These are phyloP conservation scores for Entonaema liquescens DNA, from an alignment of 495 filamentous ascomycete genomes.

Conservation along the genomic window DNA sequence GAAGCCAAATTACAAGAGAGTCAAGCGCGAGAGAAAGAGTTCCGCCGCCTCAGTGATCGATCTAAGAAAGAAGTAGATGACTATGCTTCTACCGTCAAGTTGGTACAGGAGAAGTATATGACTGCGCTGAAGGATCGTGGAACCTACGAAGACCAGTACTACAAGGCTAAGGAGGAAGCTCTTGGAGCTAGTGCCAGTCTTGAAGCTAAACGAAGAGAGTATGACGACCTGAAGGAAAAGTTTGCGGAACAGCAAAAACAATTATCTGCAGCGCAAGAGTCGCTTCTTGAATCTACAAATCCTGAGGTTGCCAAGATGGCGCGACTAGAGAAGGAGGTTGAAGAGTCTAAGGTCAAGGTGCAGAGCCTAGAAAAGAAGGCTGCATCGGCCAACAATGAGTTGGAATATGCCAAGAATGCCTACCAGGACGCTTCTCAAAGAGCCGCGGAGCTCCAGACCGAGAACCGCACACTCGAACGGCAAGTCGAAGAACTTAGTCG, in stretches of 20 bases:
- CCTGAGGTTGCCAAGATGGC: conserved; percentile 61
- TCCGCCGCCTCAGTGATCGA: conserved; percentile 43
- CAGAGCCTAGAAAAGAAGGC: conserved; percentile 59
- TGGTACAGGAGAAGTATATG: conserved; percentile 46
- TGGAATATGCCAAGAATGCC: conserved; percentile 67
- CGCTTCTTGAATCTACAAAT: conserved; percentile 57
- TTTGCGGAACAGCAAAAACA: conserved; percentile 58
- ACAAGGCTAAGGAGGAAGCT: conserved; percentile 40
- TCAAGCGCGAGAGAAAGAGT: conserved; percentile 30
- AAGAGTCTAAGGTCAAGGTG: conserved; percentile 41
- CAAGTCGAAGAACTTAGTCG: conserved; percentile 59
- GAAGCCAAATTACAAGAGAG: conserved; percentile 42
- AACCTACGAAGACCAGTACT: conserved; percentile 47
- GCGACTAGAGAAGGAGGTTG: conserved; percentile 50
- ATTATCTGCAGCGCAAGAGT: conserved; percentile 57
- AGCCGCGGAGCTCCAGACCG: conserved; percentile 58
- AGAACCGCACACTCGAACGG: conserved; percentile 59
- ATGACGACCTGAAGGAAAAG: conserved; percentile 59
- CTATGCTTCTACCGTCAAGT: conserved; percentile 39
- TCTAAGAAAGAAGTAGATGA: conserved; percentile 46
- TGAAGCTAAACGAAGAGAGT: conserved; percentile 55
- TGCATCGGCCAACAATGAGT: conserved; percentile 49
- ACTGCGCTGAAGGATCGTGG: conserved; percentile 51
- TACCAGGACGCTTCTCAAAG: conserved; percentile 71
- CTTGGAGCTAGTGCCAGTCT: conserved; percentile 29